phyloP scores from a whole-genome alignment of 441 rosid genomes.

The Jatropha multifida region DNA sequence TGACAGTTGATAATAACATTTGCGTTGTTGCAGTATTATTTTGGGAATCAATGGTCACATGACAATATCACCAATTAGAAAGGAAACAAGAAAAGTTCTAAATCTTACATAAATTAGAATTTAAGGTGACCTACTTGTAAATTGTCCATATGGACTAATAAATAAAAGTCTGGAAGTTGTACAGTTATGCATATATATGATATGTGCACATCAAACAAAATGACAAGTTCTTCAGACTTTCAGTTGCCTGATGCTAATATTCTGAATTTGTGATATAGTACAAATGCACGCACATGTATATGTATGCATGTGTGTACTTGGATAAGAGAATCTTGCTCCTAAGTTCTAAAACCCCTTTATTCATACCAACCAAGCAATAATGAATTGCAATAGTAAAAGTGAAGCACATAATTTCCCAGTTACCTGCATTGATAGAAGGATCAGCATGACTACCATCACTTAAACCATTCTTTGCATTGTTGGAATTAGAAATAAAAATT shows the following conservation, averaged over 20 bases:
- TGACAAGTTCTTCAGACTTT: background rate
- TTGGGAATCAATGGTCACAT: too few species aligned
- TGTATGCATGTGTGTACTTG: too few species aligned
- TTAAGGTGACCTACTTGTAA: background rate
- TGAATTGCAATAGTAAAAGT: constrained; percentile 10
- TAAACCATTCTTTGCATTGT: constrained; percentile 32
- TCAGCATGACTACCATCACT: constrained; percentile 27
- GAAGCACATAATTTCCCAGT: constrained; percentile 17
- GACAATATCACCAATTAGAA: too few species aligned
- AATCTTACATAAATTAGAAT: too few species aligned
- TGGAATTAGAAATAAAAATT: constrained; percentile 38
- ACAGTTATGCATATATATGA: background rate
- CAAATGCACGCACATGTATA: too few species aligned
- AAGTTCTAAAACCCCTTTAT: background rate
- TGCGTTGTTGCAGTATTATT: too few species aligned
- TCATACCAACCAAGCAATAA: background rate
- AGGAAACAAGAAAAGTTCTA: too few species aligned
- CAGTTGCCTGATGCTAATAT: background rate
- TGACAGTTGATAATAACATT: too few species aligned
- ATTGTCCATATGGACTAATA: background rate
- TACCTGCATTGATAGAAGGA: constrained; percentile 41
- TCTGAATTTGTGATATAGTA: background rate
- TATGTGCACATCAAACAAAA: background rate
- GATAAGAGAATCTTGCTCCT: background rate
- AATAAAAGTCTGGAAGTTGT: background rate